A percentile compares a stretch with the other conserved stretches of the same genome.
Conservation (phyloP, 768 basidiomycete species). For the Boletus huronensis region DNA sequence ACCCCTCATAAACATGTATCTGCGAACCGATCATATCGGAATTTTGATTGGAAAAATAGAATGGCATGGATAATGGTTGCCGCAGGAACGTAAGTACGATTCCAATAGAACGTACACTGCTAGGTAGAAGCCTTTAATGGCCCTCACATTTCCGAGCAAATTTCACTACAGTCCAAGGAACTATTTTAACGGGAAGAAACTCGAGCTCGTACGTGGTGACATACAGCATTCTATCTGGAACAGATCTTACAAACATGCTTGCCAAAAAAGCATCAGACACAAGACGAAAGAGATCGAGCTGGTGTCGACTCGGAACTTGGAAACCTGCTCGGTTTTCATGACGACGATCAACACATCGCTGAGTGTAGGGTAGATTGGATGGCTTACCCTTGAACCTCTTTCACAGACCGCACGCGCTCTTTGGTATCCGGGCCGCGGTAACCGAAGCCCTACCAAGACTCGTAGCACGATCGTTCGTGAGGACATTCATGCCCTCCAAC, state of each 20-base stretch:
- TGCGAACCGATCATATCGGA: background rate
- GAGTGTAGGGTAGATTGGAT: background rate
- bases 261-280: background rate
- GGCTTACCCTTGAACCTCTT: background rate
- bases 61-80: background rate
- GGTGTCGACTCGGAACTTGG: background rate
- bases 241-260: background rate
- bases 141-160: background rate
- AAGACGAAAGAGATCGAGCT: background rate
- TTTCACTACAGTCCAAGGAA: background rate
- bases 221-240: background rate
- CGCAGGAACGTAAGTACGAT: background rate
- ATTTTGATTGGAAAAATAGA: background rate
- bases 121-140: background rate
- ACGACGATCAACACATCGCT: background rate
- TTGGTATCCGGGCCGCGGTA: conserved; percentile 17
- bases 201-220: background rate
- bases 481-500: conserved; percentile 32
- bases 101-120: background rate
- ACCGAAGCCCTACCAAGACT: conserved; percentile 27
- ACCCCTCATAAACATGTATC: background rate
- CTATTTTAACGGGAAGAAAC: background rate
- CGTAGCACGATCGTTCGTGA: conserved; percentile 31
- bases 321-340: background rate
- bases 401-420: conserved; percentile 12